phyloP scores from a whole-genome alignment of 805 yeast genomes.

The Pichia membranifaciens region DNA sequence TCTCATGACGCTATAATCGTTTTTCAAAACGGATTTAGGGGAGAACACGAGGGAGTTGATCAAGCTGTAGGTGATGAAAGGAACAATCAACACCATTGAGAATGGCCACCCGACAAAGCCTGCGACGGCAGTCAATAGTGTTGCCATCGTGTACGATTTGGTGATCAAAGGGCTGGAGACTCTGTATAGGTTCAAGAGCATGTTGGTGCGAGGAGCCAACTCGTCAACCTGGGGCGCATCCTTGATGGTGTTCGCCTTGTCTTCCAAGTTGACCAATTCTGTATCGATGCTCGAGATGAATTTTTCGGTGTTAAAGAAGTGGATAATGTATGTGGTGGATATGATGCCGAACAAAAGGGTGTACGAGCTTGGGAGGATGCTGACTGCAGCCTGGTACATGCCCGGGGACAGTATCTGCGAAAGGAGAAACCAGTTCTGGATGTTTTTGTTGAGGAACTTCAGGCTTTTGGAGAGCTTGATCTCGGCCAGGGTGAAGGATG shows the following conservation, averaged over 20 bases:
- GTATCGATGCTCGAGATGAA: slow-evolving; percentile 16
- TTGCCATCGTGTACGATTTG: slow-evolving; percentile 27
- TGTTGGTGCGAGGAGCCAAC: slow-evolving; percentile 13
- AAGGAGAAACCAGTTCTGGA: slow-evolving; percentile 58
- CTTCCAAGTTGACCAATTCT: slow-evolving; percentile 17
- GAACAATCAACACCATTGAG: slow-evolving; percentile 56
- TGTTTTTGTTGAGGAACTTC: slow-evolving; percentile 28
- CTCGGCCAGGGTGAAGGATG: slow-evolving; percentile 46
- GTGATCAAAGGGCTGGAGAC: slow-evolving; percentile 16
- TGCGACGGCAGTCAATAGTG: slow-evolving; percentile 50
- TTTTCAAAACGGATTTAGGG: slow-evolving; percentile 11
- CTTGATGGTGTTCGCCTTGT: slow-evolving; percentile 11
- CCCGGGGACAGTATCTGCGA: slow-evolving; percentile 67
- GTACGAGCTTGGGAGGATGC: slow-evolving; percentile 78
- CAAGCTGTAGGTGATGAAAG: slow-evolving; percentile 43
- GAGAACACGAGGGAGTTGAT: slow-evolving; percentile 9
- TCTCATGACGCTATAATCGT: slow-evolving; percentile 6
- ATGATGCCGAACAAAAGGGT: slow-evolving; percentile 52
- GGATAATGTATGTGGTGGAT: slow-evolving; percentile 37
- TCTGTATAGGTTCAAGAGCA: slow-evolving; percentile 12
- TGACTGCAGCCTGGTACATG: slow-evolving; percentile 81
- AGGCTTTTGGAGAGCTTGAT: slow-evolving; percentile 41
- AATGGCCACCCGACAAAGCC: slow-evolving; percentile 93
- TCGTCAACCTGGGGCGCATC: slow-evolving; percentile 14
- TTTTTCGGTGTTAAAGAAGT: slow-evolving; percentile 28